These are phyloP conservation scores for Canariomyces notabilis DNA, from an alignment of 2,329 filamentous ascomycete genomes.

Conservation along the genomic window DNA sequence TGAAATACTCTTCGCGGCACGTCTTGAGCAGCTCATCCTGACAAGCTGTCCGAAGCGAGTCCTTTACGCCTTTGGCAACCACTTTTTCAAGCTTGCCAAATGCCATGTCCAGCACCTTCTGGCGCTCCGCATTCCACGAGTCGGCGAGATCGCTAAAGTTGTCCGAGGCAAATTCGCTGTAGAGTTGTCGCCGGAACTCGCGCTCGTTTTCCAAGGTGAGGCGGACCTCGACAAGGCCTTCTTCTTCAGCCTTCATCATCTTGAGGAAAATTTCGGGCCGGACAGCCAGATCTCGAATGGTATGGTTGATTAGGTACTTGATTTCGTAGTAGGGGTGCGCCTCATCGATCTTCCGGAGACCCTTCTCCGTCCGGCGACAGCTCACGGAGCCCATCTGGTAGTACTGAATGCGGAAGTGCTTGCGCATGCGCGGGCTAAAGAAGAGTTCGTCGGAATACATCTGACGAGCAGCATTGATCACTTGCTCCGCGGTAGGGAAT, in stretches of 20 bases:
- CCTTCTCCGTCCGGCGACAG: conserved; percentile 89
- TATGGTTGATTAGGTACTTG: conserved; percentile 91
- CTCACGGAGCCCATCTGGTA: conserved; percentile 81
- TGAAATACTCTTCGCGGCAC: conserved; percentile 83
- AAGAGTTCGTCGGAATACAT: conserved; percentile 91
- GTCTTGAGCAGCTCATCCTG: conserved; percentile 86
- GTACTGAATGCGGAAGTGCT: conserved; percentile 75
- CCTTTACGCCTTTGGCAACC: conserved; percentile 89
- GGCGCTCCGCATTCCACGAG: conserved; percentile 85
- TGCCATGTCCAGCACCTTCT: conserved; percentile 76
- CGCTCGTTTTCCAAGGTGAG: conserved; percentile 72
- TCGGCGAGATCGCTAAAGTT: conserved; percentile 94
- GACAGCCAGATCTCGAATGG: conserved; percentile 72
- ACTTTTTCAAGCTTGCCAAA: conserved; percentile 76
- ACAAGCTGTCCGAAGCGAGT: conserved; percentile 87
- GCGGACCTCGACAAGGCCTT: conserved; percentile 82
- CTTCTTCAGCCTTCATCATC: conserved; percentile 96
- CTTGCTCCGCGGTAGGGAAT: conserved; percentile 69
- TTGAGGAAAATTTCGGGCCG: conserved; percentile 88
- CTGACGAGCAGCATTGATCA: conserved; percentile 73
- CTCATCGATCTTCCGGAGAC: conserved; percentile 86
- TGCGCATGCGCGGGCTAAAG: conserved; percentile 82
- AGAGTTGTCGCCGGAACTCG: conserved; percentile 70
- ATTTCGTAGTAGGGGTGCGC: conserved; percentile 96
- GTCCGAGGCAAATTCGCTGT: conserved; percentile 83